Evolutionary conservation across 768 basidiomycete species (phyloP), one percentile per base, ranked within the genome.

Genomic region (Pleurotus eryngii): DNA sequence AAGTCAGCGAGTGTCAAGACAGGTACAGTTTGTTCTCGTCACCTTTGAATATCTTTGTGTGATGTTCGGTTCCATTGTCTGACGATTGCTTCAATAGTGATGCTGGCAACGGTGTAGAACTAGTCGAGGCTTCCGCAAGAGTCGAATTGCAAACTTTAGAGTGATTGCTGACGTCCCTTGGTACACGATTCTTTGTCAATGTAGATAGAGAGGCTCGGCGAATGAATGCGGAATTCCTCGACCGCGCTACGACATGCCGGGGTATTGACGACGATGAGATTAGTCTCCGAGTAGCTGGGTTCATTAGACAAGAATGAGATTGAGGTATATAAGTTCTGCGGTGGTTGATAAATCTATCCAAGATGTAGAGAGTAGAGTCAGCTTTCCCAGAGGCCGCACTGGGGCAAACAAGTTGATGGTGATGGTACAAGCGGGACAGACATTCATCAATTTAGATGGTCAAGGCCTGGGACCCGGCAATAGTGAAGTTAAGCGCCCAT

Each of bases 91-190:
- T 39, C 22, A 54, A 54, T 18, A 54, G 39, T 18, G 51, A 54
- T 14, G 51, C n/a, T 26, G 51, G 51, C 0, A 54, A 26, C 5
- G 51, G 37, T 24, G n/a, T 42, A 9, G 51, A 61, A 49, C 59
- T 64, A 56, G 60, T 58, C 18, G 60, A 61, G 14, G 70, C 57
- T 39, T 73, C 70, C 22, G 75, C 69, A 18, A 75, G 61, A 1
- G 73, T 72, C 3, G 77, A 77, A 53, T 74, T 75, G 45, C 64
- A 65, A 4, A 68, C 70, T 48, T 59, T 65, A 45, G 35, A 26
- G 47, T 46, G 24, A 15, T 61, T 50, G 26, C 65, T 60, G 54
- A 65, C 57, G 30, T 55, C 55, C 26, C 20, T 35, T 7, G 53
- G 43, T 14, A 59, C 62, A 43, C 50, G 61, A 20, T 18, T 26